Percentiles rank a stretch among this genome's conserved stretches.
Evolutionary conservation across 2,329 filamentous ascomycete genomes (phyloP).

Genomic region (Laburnicola sp.): DNA sequence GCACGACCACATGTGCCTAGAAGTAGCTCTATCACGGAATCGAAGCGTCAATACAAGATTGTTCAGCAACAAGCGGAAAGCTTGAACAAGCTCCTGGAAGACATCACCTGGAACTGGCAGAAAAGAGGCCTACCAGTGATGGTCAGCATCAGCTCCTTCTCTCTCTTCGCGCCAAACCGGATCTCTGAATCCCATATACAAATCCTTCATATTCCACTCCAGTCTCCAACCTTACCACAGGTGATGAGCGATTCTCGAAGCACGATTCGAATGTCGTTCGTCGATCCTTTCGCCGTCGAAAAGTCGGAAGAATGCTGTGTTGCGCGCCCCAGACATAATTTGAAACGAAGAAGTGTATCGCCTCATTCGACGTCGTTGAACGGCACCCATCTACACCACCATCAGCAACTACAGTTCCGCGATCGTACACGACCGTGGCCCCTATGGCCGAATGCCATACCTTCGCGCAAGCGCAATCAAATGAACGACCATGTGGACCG

Average conservation of each 20-base stretch:
- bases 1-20: neutral
- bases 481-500: constrained; percentile 23
- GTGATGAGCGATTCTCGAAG: neutral
- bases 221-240: constrained; percentile 4
- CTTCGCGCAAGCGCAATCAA: constrained; percentile 21
- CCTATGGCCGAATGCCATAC: constrained; percentile 32
- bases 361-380: constrained; percentile 1
- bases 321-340: constrained; percentile 6
- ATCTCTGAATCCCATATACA: constrained; percentile 28
- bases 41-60: constrained; percentile 15
- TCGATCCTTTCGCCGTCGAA: constrained; percentile 19
- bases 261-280: constrained; percentile 17
- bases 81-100: constrained; percentile 23
- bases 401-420: constrained; percentile 14
- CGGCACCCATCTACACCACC: constrained; percentile 11
- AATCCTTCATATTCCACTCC: constrained; percentile 19
- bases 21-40: constrained; percentile 6
- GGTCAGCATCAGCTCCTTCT: constrained; percentile 29
- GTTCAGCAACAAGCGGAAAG: constrained; percentile 17
- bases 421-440: constrained; percentile 27
- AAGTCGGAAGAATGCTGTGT: constrained; percentile 11
- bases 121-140: constrained; percentile 25
- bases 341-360: constrained; percentile 14
- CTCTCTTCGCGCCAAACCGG: constrained; percentile 27
- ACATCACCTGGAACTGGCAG: constrained; percentile 24